Conservation (phyloP, 2,329 filamentous ascomycete genomes). For the Exophiala calicioides region DNA sequence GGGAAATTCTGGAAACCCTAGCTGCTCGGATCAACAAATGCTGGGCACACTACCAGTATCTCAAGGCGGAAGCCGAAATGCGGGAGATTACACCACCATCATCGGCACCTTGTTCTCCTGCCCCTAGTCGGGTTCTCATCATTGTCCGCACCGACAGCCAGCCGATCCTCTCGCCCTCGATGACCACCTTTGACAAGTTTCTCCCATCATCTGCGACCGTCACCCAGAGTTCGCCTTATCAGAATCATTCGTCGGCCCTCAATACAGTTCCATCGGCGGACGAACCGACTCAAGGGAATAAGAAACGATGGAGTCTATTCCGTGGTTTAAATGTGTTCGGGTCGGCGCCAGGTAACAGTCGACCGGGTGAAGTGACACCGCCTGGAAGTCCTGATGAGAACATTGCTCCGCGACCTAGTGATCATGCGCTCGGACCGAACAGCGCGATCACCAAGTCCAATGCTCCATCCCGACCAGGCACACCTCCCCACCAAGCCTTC, state of each 20-base stretch:
- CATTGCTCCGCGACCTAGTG: not conserved
- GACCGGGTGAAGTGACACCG: slow-evolving; percentile 45
- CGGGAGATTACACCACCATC: slow-evolving; percentile 63
- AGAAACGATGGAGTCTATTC: slow-evolving; percentile 55
- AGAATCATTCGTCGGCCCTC: slow-evolving; percentile 39
- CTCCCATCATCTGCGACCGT: slow-evolving; percentile 42
- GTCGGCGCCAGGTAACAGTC: slow-evolving; percentile 43
- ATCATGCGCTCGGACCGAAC: slow-evolving; percentile 13
- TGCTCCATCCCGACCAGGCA: slow-evolving; percentile 37
- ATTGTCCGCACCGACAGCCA: slow-evolving; percentile 81
- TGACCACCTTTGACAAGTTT: slow-evolving; percentile 66
- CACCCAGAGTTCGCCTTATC: slow-evolving; percentile 38
- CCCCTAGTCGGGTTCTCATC: slow-evolving; percentile 80
- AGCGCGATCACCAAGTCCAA: slow-evolving; percentile 34
- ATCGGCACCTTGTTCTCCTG: slow-evolving; percentile 78
- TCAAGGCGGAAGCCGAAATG: slow-evolving; percentile 67
- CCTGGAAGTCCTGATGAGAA: slow-evolving; percentile 39
- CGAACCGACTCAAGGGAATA: slow-evolving; percentile 30
- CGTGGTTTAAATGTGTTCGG: slow-evolving; percentile 50
- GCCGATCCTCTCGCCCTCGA: slow-evolving; percentile 54
- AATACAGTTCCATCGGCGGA: slow-evolving; percentile 35
- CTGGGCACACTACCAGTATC: slow-evolving; percentile 78
- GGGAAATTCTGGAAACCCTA: slow-evolving; percentile 68
- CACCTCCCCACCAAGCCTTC: slow-evolving; percentile 54
- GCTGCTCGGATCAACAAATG: slow-evolving; percentile 67